Evolutionary conservation across 2,329 filamentous ascomycete genomes (phyloP).

Genomic region (Alternaria infectoria): DNA sequence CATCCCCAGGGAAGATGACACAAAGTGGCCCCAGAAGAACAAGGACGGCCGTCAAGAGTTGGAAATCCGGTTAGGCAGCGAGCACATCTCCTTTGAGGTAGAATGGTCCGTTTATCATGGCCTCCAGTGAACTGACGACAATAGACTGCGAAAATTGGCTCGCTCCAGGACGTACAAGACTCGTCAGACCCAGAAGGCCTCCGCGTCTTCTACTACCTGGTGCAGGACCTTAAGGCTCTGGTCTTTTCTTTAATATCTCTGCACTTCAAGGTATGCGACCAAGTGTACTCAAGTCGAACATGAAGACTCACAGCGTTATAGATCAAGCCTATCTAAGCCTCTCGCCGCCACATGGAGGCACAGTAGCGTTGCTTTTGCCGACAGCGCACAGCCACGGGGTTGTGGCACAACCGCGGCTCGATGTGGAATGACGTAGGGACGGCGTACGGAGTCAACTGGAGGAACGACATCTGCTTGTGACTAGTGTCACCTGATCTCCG

Average conservation of each 20-base stretch:
- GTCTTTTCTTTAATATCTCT: constrained; percentile 96
- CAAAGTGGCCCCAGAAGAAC: constrained; percentile 99
- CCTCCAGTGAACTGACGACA: constrained; percentile 23
- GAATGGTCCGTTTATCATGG: constrained; percentile 19
- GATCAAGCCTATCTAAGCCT: constrained; percentile 73
- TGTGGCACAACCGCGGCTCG: neutral
- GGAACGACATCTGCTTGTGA: neutral
- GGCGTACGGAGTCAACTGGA: constrained; percentile 1
- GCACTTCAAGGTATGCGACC: constrained; percentile 80
- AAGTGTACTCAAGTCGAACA: neutral
- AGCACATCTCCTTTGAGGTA: constrained; percentile 98
- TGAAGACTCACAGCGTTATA: constrained; percentile 31
- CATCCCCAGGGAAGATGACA: constrained; percentile 84
- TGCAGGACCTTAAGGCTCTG: constrained; percentile 94
- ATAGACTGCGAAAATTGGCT: constrained; percentile 97
- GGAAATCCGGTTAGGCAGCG: constrained; percentile 89
- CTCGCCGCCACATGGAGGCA: neutral
- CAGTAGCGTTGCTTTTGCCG: neutral
- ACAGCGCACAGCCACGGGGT: neutral
- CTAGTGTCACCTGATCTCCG: neutral
- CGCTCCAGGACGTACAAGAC: constrained; percentile 93
- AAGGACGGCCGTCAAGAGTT: constrained; percentile 97
- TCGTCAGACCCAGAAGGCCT: constrained; percentile 95
- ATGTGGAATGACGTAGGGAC: neutral
- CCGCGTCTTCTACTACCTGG: constrained; percentile 97